Evolutionary conservation across 2,329 filamentous ascomycete species (phyloP), one percentile per base, ranked within the genome.

Genomic region (Didymella pinodella): DNA sequence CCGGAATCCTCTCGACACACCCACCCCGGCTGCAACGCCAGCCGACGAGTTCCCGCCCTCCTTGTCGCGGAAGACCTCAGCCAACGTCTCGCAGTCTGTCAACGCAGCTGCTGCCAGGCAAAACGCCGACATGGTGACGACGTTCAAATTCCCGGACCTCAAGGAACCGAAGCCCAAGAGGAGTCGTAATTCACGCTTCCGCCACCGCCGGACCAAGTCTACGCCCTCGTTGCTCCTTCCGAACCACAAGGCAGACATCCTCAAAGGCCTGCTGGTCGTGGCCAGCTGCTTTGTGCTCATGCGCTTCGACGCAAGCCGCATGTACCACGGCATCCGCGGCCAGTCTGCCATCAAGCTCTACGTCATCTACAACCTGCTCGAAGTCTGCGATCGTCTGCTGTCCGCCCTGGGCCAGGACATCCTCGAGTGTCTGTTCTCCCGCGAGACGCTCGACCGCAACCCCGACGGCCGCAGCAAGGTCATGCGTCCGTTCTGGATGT

Each of bases 301-400:
- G 88, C 89, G 87, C 25, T 89, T 99, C 45, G 96, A 99, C 75
- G 95, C 95, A 6, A 97, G 93, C 73, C 88, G 93, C 50, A 97
- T 98, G 92, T 99, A 99, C 73, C 95, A 99, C 76, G 93, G 93
- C 70, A 97, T 99, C 68, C 90, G 94, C 46, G 95, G 93, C 0
- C 95, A 99, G 77, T 94, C 93, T 1, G 93, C 94, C 7, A 97
- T 99, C 80, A 99, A 99, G 75, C 85, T 99, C 11, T 99, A 99
- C 75, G 95, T 99, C 59, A 98, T 99, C 54, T 99, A 97, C 82
- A 99, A 99, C 72, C 91, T 97, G 32, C 86, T 99, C 5, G 95
- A 99, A 78, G 91, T 96, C 2, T 90, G 90, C 53, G 95, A 99
- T 77, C 90, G 93, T 7, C 84, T 99, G 0, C 86, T 98, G 29